Percentiles rank a stretch among this genome's conserved stretches.
Evolutionary conservation across 495 filamentous ascomycete genomes (phyloP).

Genomic region (Xylaria acuta): DNA sequence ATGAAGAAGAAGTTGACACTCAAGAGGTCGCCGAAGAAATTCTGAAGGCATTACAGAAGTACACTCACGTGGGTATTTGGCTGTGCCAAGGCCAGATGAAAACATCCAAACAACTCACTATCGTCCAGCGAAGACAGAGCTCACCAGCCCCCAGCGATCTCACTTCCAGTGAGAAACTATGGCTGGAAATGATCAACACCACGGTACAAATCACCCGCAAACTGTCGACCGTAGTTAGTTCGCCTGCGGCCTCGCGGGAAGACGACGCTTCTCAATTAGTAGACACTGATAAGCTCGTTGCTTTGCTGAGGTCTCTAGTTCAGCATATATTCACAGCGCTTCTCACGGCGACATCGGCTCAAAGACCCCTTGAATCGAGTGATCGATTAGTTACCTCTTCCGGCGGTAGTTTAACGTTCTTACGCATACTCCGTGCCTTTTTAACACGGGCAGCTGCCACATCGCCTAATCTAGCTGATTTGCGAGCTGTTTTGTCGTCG

Average conservation of each 20-base stretch:
- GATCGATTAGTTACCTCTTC: slow-evolving; percentile 45
- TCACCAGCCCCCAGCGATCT: slow-evolving; percentile 65
- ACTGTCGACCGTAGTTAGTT: slow-evolving; percentile 45
- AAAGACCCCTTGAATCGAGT: slow-evolving; percentile 41
- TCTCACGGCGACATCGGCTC: slow-evolving; percentile 68
- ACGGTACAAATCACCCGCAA: slow-evolving; percentile 79
- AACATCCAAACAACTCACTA: slow-evolving; percentile 51
- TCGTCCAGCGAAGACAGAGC: slow-evolving; percentile 49
- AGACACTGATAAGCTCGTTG: slow-evolving; percentile 64
- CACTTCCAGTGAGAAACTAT: slow-evolving; percentile 79
- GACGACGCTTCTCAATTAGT: slow-evolving; percentile 33
- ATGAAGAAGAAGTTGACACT: slow-evolving; percentile 58
- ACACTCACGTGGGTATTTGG: slow-evolving; percentile 90
- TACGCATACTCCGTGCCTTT: slow-evolving; percentile 89
- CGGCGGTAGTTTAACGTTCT: slow-evolving; percentile 73
- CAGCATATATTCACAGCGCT: slow-evolving; percentile 91
- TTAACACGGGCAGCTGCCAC: slow-evolving; percentile 79
- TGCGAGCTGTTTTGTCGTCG: slow-evolving; percentile 81
- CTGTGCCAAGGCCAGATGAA: slow-evolving; percentile 90
- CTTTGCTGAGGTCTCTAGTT: slow-evolving; percentile 74
- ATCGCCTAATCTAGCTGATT: slow-evolving; percentile 85
- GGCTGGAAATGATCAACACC: slow-evolving; percentile 88
- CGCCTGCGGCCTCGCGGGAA: slow-evolving; percentile 35
- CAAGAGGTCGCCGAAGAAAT: slow-evolving; percentile 63
- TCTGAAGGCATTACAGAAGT: slow-evolving; percentile 81